Evolutionary conservation across 2,329 filamentous ascomycete genomes (phyloP).

Genomic region (Aspergillus melleus): DNA sequence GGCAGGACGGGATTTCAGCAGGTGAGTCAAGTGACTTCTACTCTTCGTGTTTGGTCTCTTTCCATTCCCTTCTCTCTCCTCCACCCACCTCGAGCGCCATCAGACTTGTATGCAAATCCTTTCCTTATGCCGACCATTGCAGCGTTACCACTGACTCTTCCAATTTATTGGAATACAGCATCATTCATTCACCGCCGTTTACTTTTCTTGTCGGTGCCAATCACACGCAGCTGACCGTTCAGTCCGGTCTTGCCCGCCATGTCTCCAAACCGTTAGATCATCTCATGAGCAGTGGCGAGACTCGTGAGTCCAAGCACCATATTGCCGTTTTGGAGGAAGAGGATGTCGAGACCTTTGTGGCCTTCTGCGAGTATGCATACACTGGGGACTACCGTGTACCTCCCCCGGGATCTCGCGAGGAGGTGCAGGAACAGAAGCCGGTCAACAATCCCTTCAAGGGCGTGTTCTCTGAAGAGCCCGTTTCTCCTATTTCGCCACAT

Average conservation of each 20-base stretch:
- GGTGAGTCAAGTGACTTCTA: constrained; percentile 21
- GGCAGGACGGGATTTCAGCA: constrained; percentile 32
- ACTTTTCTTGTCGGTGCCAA: constrained; percentile 48
- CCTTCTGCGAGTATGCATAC: constrained; percentile 53
- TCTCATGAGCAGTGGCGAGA: constrained; percentile 49
- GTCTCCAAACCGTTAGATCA: constrained; percentile 46
- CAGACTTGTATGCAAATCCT: not conserved
- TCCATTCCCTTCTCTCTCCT: not conserved
- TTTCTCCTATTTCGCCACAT: not conserved
- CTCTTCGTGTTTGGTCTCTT: not conserved
- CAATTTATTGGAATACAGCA: constrained; percentile 30
- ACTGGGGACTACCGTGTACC: constrained; percentile 49
- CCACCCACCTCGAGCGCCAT: not conserved
- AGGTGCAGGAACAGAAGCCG: constrained; percentile 16
- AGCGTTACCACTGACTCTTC: constrained; percentile 22
- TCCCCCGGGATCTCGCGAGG: constrained; percentile 22
- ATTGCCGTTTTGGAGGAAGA: constrained; percentile 47
- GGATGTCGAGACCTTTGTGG: constrained; percentile 50
- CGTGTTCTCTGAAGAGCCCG: constrained; percentile 10
- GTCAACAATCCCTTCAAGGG: constrained; percentile 17
- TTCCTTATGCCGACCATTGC: constrained; percentile 12
- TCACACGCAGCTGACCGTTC: constrained; percentile 49
- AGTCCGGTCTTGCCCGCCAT: constrained; percentile 45
- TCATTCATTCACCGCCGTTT: constrained; percentile 46
- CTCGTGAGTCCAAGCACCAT: constrained; percentile 45